A percentile compares a stretch with the other conserved stretches of the same genome.
Conservation (phyloP, 1,139 yeast genomes). For the Yamadazyma friedrichii region DNA sequence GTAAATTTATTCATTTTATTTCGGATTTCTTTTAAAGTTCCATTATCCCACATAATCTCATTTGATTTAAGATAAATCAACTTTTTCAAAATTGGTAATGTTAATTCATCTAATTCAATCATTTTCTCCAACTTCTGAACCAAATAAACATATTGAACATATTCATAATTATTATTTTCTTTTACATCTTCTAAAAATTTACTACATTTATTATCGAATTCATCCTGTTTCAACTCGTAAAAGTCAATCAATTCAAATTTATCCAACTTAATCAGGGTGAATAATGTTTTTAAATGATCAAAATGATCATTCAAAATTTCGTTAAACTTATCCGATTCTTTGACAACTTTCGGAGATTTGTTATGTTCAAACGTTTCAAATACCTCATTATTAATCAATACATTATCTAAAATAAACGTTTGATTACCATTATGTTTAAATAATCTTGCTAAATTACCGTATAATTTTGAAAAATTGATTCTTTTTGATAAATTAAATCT, state of each 20-base stretch:
- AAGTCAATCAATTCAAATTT: conserved; percentile 13
- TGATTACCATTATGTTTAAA: conserved; percentile 33
- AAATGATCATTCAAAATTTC: conserved; percentile 6
- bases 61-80: conserved; percentile 1
- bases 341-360: background rate
- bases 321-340: conserved; percentile 1
- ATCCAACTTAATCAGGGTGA: conserved; percentile 6
- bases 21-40: conserved; percentile 2
- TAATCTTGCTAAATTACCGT: conserved; percentile 29
- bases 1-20: conserved; percentile 9
- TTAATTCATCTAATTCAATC: conserved; percentile 8
- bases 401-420: conserved; percentile 37
- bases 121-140: conserved; percentile 6
- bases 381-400: conserved; percentile 28
- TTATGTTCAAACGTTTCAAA: conserved; percentile 27
- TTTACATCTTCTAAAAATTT: conserved; percentile 9
- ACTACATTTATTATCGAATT: conserved; percentile 6
- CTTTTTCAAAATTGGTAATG: conserved; percentile 10
- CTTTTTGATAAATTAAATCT: conserved; percentile 14
- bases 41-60: background rate
- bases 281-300: conserved; percentile 2
- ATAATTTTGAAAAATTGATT: conserved; percentile 26
- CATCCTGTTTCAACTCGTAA: conserved; percentile 12
- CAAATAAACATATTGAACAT: conserved; percentile 8
- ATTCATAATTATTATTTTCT: conserved; percentile 7